Percentiles rank a stretch among this genome's conserved stretches.
phyloP scores from a whole-genome alignment of 108 stramenopile genomes.

The Bacterosira constricta region DNA sequence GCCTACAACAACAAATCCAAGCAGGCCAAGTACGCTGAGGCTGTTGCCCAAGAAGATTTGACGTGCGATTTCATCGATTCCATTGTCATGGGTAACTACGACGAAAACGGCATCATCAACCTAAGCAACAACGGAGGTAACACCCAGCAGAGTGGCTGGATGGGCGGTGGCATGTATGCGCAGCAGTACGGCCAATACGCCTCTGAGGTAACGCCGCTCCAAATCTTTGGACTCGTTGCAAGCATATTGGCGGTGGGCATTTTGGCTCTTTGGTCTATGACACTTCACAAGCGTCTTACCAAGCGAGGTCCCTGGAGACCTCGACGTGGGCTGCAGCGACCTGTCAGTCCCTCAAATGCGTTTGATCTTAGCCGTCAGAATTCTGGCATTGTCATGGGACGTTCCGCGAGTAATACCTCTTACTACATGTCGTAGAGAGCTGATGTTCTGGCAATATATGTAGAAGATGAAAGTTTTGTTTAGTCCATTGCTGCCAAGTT shows the following conservation, averaged over 20 bases:
- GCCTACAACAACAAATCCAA: constrained; percentile 39
- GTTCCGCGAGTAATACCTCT: constrained; percentile 12
- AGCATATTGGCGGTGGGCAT: constrained; percentile 17
- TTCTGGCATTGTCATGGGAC: constrained; percentile 8
- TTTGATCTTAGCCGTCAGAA: neutral
- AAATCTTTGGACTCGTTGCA: constrained; percentile 28
- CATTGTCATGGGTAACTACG: constrained; percentile 70
- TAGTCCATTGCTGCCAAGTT: no score
- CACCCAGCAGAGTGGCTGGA: neutral
- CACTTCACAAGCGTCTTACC: constrained; percentile 18
- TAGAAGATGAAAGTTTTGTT: no score
- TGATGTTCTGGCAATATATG: no score
- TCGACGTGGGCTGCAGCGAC: neutral
- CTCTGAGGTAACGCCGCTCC: constrained; percentile 30
- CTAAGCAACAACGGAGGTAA: constrained; percentile 30
- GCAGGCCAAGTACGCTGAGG: constrained; percentile 15
- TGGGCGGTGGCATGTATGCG: neutral
- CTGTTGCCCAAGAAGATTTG: constrained; percentile 32
- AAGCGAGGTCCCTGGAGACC: constrained; percentile 44
- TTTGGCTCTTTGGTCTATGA: constrained; percentile 19
- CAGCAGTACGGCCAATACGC: constrained; percentile 22
- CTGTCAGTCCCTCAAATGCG: neutral
- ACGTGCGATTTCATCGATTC: constrained; percentile 77
- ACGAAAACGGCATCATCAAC: constrained; percentile 73
- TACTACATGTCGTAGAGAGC: constrained; percentile 7